Evolutionary conservation across 2,329 filamentous ascomycete species (phyloP).

Genomic region (Fusarium sarcochroum): DNA sequence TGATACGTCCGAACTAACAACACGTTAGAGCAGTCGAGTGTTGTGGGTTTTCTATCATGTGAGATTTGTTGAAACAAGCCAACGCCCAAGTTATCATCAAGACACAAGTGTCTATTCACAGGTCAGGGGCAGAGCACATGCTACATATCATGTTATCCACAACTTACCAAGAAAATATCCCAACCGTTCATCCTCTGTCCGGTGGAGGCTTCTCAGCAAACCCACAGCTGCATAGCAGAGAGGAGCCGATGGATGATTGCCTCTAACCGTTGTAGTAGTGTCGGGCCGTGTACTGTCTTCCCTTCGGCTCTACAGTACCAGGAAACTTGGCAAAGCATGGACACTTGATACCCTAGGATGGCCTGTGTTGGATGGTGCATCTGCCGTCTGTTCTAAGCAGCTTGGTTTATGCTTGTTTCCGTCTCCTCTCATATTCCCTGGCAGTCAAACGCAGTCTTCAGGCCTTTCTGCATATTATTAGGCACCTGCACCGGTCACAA

Average conservation of each 20-base stretch:
- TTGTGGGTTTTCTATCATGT: conserved; percentile 13
- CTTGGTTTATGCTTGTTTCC: conserved; percentile 42
- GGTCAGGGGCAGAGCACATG: not conserved
- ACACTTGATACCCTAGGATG: not conserved
- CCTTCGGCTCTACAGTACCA: not conserved
- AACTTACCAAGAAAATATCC: not conserved
- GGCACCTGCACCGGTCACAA: conserved; percentile 33
- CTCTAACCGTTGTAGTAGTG: not conserved
- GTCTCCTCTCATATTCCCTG: conserved; percentile 7
- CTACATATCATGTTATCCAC: conserved; percentile 2
- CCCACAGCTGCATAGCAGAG: not conserved
- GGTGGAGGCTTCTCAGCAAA: not conserved
- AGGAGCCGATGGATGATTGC: not conserved
- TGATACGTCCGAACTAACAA: conserved; percentile 1
- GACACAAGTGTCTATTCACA: conserved; percentile 3
- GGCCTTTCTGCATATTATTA: conserved; percentile 21
- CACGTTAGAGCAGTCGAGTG: not conserved
- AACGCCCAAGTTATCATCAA: not conserved
- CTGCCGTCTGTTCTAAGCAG: conserved; percentile 13
- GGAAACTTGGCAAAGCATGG: conserved; percentile 10
- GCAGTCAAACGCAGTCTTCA: conserved; percentile 1
- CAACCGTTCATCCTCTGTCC: not conserved
- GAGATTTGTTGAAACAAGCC: conserved; percentile 15
- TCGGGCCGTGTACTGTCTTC: not conserved
- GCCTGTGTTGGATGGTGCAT: conserved; percentile 1